Evolutionary conservation across 805 yeast species (phyloP).

Genomic region (Candida nonsorbophila): DNA sequence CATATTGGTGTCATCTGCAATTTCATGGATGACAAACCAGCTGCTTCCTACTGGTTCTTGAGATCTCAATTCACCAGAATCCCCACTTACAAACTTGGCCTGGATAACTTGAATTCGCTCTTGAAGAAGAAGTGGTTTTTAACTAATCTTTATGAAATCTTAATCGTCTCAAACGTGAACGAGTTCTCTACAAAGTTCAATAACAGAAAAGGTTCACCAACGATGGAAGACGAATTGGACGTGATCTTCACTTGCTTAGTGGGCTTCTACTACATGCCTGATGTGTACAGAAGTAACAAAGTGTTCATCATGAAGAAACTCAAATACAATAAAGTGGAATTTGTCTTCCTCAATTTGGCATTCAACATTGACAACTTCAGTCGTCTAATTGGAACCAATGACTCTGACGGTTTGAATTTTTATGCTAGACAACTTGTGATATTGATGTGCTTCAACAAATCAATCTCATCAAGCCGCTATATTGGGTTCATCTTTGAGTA

Average conservation of each 20-base stretch:
- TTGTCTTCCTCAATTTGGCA: constrained; percentile 15
- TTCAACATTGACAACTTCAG: constrained; percentile 7
- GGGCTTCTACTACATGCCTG: constrained; percentile 41
- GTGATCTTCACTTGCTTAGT: constrained; percentile 28
- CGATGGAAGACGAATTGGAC: constrained; percentile 12
- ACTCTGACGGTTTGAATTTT: constrained; percentile 9
- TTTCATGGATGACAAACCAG: constrained; percentile 38
- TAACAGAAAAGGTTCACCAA: constrained; percentile 9
- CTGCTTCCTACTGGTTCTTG: constrained; percentile 48
- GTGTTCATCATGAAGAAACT: constrained; percentile 14
- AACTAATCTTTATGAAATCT: constrained; percentile 17
- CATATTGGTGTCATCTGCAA: constrained; percentile 48
- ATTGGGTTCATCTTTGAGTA: no score
- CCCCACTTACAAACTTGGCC: constrained; percentile 41
- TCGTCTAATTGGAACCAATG: constrained; percentile 6
- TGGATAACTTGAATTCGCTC: constrained; percentile 38
- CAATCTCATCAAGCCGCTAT: no score
- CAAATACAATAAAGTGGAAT: constrained; percentile 17
- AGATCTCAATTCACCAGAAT: constrained; percentile 53
- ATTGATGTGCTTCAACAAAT: constrained; percentile 15
- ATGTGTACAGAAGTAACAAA: constrained; percentile 16
- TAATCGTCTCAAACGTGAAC: constrained; percentile 4
- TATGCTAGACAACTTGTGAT: constrained; percentile 19
- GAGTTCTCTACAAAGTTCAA: constrained; percentile 2
- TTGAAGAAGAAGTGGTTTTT: constrained; percentile 31